Percentiles rank a stretch among this genome's conserved stretches.
Evolutionary conservation across 129 eudicot genomes (phyloP).

Genomic region (Pseudognaphalium luteoalbum): DNA sequence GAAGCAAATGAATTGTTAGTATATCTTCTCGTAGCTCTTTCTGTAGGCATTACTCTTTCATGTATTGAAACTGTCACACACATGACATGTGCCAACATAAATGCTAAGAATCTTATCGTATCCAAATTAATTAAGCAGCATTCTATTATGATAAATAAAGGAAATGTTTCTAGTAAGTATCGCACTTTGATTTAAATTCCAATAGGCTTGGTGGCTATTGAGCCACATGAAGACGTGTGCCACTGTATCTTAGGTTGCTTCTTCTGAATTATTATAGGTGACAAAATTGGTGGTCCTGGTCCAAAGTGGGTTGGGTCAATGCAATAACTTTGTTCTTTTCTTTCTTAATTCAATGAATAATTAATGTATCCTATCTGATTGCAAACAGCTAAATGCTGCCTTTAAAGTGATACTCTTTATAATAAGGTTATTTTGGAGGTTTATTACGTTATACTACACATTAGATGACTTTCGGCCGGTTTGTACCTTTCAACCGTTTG

Average conservation of each 20-base stretch:
- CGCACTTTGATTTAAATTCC: neutral
- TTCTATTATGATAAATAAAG: neutral
- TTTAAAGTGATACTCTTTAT: neutral
- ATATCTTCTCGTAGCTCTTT: conserved; percentile 14
- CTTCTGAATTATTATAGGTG: conserved; percentile 2
- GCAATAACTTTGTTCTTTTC: too few relatives aligned
- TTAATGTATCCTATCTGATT: neutral
- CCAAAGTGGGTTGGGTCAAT: neutral
- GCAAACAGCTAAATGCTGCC: neutral
- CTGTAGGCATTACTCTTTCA: neutral
- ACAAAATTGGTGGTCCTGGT: neutral
- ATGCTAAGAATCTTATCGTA: conserved; percentile 1
- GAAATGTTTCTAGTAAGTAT: neutral
- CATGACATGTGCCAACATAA: conserved; percentile 1
- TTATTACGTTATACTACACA: neutral
- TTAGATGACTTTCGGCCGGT: neutral
- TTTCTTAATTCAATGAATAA: neutral
- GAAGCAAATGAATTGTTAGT: conserved; percentile 80
- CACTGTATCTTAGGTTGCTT: neutral
- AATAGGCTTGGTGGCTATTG: conserved; percentile 2
- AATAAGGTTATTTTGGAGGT: neutral
- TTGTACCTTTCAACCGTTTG: neutral
- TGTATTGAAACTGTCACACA: neutral
- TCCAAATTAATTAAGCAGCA: neutral
- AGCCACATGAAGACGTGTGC: neutral